Conservation (phyloP, 805 yeast genomes). For the Starmerella kuoi region DNA sequence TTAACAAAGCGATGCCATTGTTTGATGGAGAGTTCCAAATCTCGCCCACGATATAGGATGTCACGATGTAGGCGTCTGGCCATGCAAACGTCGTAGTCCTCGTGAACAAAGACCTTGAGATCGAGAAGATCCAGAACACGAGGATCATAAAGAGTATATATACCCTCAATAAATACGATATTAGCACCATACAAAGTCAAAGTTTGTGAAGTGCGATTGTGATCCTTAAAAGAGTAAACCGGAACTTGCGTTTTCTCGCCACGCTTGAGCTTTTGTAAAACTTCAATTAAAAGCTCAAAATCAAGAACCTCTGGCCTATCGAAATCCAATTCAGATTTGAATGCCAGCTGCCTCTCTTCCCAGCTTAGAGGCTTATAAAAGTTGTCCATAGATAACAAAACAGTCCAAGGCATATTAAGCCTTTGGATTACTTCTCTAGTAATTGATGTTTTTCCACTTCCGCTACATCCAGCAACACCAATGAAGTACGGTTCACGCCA, state of each 20-base stretch:
- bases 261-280: constrained; percentile 51
- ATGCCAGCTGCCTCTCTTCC: constrained; percentile 54
- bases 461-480: constrained; percentile 68
- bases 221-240: constrained; percentile 53
- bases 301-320: constrained; percentile 82
- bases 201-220: constrained; percentile 48
- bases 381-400: constrained; percentile 76
- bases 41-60: constrained; percentile 75
- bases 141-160: constrained; percentile 65
- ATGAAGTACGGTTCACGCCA: constrained; percentile 79
- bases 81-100: constrained; percentile 84
- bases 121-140: constrained; percentile 67
- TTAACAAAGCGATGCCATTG: constrained; percentile 91
- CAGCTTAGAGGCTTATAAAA: constrained; percentile 65
- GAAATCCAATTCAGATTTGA: constrained; percentile 61
- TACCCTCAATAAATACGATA: constrained; percentile 84
- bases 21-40: constrained; percentile 61
- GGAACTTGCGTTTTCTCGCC: constrained; percentile 61
- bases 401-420: constrained; percentile 73
- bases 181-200: constrained; percentile 84
- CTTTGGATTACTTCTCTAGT: constrained; percentile 70
- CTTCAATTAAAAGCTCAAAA: constrained; percentile 53
- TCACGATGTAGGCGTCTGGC: constrained; percentile 82
- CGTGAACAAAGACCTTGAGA: constrained; percentile 79
- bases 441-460: constrained; percentile 90